phyloP scores from a whole-genome alignment of 192 early-diverging fungal species.

The Entomortierella lignicola region DNA sequence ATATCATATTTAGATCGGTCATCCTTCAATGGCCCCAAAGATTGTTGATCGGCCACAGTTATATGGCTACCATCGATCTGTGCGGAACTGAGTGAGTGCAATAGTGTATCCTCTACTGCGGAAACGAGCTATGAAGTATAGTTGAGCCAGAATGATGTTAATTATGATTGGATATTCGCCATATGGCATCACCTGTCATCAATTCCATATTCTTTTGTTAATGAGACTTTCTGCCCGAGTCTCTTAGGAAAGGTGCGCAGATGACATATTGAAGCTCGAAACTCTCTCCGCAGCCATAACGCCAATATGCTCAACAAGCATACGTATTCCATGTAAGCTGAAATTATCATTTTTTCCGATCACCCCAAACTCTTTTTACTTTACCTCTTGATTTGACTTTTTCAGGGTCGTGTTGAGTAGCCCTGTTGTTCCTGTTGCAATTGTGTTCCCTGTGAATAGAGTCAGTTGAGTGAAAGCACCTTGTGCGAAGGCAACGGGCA shows the following conservation, averaged over 20 bases:
- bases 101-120: constrained; percentile 58
- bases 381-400: constrained; percentile 63
- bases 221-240: not conserved
- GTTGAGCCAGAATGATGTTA: not conserved
- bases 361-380: not conserved
- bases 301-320: not conserved
- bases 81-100: constrained; percentile 36
- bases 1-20: constrained; percentile 57
- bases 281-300: not conserved
- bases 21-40: constrained; percentile 49
- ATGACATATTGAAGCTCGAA: too few relatives aligned
- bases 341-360: constrained; percentile 5
- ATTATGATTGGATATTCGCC: not conserved
- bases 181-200: constrained; percentile 4
- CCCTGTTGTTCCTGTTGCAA: constrained; percentile 54
- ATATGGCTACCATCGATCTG: constrained; percentile 31
- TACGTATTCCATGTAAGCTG: not conserved
- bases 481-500: constrained; percentile 16
- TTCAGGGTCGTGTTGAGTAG: constrained; percentile 37
- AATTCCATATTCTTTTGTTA: not conserved
- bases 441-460: constrained; percentile 61
- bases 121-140: constrained; percentile 51
- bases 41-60: constrained; percentile 48
- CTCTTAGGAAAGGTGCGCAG: not conserved
- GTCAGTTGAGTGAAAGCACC: constrained; percentile 50